Base-by-base conservation (phyloP, 192 early-diverging fungal genomes). In the Nowakowskiella sp. region DNA sequence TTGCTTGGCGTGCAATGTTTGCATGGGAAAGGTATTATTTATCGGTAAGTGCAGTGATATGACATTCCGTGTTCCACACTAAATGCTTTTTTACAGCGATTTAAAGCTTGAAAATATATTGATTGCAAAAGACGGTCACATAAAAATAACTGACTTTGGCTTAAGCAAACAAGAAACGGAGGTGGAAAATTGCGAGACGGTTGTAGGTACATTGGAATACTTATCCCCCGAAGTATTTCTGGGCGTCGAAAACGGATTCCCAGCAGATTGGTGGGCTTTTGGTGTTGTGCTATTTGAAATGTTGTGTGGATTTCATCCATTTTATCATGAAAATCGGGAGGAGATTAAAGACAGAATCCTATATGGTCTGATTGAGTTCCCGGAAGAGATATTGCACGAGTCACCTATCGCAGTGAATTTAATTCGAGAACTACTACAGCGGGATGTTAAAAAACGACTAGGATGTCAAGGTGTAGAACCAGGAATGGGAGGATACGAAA, bases 41-140 rank as follows among this genome's bases (percentile, higher is more conserved):
- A 79, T 47, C 44, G 75, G 70, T 71, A 56, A 24, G 50, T 52
- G 28, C 8, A 28, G 39, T n/a, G n/a, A n/a, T n/a, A n/a, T 19
- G 19, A 13, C 13, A 39, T 39, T 19, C 22, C 21, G 53, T 55
- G 13, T 23, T 10, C 6, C 34, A 2, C 16, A 1, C 31, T 58
- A 43, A 39, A 13, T 1, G 1, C 3, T 22, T 52, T 27, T 13
- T 23, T 63, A 2, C 45, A 73, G 71, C 1, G 77, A 79, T 59
- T 51, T 79, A 45, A 76, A 79, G 51, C 67, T 77, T 26, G 77
- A 79, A 58, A 79, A 79, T 34, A 67, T 79, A 21, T 49, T 80
- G n/a, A 47, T 79, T 27, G 67, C 49, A 10, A 45, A 62, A 26
- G 68, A 71, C 13, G 77, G 77, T 0, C 71, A 80, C 50, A 62